A percentile compares a stretch with the other conserved stretches of the same genome.
Evolutionary conservation across 192 early-diverging fungal species (phyloP).

Genomic region (Coemansia sp.): DNA sequence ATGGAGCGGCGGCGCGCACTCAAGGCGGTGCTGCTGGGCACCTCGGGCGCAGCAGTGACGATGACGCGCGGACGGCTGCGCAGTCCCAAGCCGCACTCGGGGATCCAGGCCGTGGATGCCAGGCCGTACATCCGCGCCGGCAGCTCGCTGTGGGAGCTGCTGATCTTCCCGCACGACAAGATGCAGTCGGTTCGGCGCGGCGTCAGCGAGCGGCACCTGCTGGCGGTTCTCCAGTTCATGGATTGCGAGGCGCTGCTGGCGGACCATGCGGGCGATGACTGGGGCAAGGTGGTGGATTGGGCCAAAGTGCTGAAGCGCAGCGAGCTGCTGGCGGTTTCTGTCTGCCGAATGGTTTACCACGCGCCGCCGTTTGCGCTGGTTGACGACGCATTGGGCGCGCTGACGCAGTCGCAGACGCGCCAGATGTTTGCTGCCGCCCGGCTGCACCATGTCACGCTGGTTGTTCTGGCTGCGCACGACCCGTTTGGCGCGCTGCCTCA

Average conservation of each 20-base stretch:
- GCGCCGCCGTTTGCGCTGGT: conserved; percentile 38
- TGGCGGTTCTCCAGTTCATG: conserved; percentile 28
- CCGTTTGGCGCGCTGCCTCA: conserved; percentile 18
- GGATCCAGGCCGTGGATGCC: conserved; percentile 2
- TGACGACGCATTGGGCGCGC: conserved; percentile 18
- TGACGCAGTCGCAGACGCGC: conserved; percentile 17
- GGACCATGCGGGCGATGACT: conserved; percentile 29
- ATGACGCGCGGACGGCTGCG: conserved; percentile 17
- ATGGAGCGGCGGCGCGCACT: conserved; percentile 20
- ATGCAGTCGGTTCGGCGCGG: conserved; percentile 31
- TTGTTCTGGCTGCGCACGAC: conserved; percentile 25
- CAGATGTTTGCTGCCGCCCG: conserved; percentile 32
- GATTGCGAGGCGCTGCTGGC: conserved; percentile 35
- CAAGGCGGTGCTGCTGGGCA: conserved; percentile 17
- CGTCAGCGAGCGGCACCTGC: conserved; percentile 36
- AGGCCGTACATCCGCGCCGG: conserved; percentile 27
- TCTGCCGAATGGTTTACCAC: conserved; percentile 41
- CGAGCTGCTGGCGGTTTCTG: conserved; percentile 30
- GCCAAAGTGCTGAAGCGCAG: conserved; percentile 27
- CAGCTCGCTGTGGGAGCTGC: conserved; percentile 49
- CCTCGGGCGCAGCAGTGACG: neutral
- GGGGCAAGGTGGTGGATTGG: conserved; percentile 45
- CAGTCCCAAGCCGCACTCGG: conserved; percentile 14
- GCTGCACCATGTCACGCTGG: conserved; percentile 31
- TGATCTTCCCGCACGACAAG: conserved; percentile 52